A percentile compares a stretch with the other conserved stretches of the same genome.
Evolutionary conservation across 2,329 filamentous ascomycete species (phyloP).

Genomic region (Xylariaceae sp.): DNA sequence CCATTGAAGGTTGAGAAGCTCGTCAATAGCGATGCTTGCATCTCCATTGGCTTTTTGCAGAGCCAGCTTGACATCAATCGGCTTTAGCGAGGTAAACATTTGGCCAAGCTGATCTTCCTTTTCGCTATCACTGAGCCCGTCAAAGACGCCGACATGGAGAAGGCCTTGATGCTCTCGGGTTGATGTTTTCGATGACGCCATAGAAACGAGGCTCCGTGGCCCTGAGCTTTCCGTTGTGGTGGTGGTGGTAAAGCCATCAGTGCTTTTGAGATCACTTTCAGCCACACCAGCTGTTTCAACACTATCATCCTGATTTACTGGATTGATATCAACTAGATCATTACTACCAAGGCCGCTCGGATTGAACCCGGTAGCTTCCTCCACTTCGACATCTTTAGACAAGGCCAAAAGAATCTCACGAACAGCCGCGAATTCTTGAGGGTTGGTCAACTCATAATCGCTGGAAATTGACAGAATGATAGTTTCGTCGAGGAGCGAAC

Average conservation of each 20-base stretch:
- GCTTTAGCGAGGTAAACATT: conserved; percentile 73
- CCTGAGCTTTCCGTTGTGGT: conserved; percentile 33
- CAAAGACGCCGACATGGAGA: conserved; percentile 36
- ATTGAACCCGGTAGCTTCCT: conserved; percentile 79
- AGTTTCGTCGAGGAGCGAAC: conserved; percentile 74
- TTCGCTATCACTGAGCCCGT: conserved; percentile 55
- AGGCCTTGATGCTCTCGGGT: conserved; percentile 29
- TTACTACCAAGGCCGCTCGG: conserved; percentile 68
- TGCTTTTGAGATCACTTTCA: conserved; percentile 34
- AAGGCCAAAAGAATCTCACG: conserved; percentile 66
- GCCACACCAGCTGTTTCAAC: conserved; percentile 8
- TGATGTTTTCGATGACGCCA: conserved; percentile 27
- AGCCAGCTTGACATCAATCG: conserved; percentile 66
- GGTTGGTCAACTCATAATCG: conserved; percentile 68
- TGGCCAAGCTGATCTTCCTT: conserved; percentile 66
- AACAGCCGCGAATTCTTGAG: conserved; percentile 55
- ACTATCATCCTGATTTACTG: conserved; percentile 18
- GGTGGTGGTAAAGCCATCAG: conserved; percentile 29
- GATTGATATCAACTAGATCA: conserved; percentile 25
- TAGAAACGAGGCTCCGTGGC: conserved; percentile 27
- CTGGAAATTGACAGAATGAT: conserved; percentile 74
- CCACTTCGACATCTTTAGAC: conserved; percentile 62
- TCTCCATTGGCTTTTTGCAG: conserved; percentile 70
- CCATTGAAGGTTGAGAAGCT: conserved; percentile 77
- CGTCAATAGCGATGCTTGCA: conserved; percentile 72